phyloP scores from a whole-genome alignment of 139 green algal species.

The Ettlia oleoabundans region DNA sequence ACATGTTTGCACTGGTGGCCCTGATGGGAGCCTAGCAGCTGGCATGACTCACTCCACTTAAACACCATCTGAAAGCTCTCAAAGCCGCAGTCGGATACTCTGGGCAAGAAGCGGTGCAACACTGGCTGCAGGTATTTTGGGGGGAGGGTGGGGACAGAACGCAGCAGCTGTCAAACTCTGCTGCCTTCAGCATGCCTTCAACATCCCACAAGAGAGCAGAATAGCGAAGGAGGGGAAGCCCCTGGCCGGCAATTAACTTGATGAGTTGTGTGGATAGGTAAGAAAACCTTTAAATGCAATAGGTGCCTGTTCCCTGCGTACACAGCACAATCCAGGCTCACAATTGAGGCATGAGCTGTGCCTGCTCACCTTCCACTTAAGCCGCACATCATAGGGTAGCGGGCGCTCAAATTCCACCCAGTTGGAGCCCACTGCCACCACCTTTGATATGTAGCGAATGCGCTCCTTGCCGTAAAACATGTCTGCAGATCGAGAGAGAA shows the following conservation, averaged over 20 bases:
- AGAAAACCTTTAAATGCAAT: too few relatives aligned
- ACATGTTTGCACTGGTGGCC: neutral
- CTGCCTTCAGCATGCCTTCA: too few relatives aligned
- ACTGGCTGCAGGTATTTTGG: constrained; percentile 15
- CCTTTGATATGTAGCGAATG: constrained; percentile 4
- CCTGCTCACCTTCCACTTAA: constrained; percentile 21
- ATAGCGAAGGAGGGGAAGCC: too few relatives aligned
- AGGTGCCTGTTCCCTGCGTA: too few relatives aligned
- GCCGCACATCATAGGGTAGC: constrained; percentile 20
- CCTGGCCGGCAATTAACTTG: too few relatives aligned
- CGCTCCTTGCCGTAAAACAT: constrained; percentile 34
- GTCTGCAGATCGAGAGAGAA: neutral
- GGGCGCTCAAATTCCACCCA: constrained; percentile 29
- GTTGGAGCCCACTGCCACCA: constrained; percentile 4
- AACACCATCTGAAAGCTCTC: constrained; percentile 9
- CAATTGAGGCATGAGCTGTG: too few relatives aligned
- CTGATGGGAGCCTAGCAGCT: neutral
- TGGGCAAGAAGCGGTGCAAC: constrained; percentile 19
- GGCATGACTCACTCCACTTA: constrained; percentile 4
- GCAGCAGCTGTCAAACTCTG: too few relatives aligned
- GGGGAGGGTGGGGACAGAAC: too few relatives aligned
- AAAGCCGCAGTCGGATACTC: constrained; percentile 5
- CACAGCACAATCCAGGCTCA: too few relatives aligned
- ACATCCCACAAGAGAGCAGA: too few relatives aligned
- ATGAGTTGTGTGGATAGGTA: too few relatives aligned